phyloP scores from a whole-genome alignment of 257 asterid genomes.

The Plantago ovata region DNA sequence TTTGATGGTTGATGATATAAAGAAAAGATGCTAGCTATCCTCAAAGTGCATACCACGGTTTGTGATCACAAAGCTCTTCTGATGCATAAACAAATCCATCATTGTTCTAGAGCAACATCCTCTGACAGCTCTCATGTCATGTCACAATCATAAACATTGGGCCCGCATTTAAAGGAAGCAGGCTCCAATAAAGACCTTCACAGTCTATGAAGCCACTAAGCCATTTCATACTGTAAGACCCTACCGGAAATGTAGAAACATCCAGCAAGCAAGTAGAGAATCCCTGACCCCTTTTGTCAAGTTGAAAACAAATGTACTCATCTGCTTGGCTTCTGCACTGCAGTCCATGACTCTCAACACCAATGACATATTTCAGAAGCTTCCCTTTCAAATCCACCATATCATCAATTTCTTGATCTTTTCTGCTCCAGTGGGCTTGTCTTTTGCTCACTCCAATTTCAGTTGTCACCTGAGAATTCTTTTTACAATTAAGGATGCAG shows the following conservation, averaged over 20 bases:
- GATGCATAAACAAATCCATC: no score
- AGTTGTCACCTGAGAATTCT: slow-evolving; percentile 22
- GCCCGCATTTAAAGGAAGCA: slow-evolving; percentile 52
- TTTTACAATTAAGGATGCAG: slow-evolving; percentile 52
- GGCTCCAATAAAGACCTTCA: slow-evolving; percentile 65
- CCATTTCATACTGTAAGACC: slow-evolving; percentile 73
- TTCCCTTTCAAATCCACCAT: slow-evolving; percentile 42
- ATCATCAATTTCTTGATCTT: slow-evolving; percentile 36
- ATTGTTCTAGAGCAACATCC: slow-evolving; percentile 4
- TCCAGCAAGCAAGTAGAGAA: slow-evolving; percentile 80
- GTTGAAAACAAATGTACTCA: slow-evolving; percentile 45
- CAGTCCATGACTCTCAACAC: slow-evolving; percentile 19
- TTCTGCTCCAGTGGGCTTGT: slow-evolving; percentile 23
- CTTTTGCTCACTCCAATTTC: slow-evolving; percentile 21
- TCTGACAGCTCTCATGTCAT: slow-evolving; percentile 3
- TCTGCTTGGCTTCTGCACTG: slow-evolving; percentile 15
- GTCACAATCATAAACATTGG: slow-evolving; percentile 35
- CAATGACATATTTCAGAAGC: slow-evolving; percentile 41
- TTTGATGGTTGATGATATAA: no score
- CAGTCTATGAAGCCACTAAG: slow-evolving; percentile 55
- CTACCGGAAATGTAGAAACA: slow-evolving; percentile 51
- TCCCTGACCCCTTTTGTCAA: slow-evolving; percentile 61
- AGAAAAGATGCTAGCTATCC: no score
- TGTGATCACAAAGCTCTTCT: no score
- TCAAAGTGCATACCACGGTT: no score